Evolutionary conservation across 129 eudicot genomes (phyloP), one percentile per base, ranked within the genome.

Genomic region (Heracleum sosnowskyi): DNA sequence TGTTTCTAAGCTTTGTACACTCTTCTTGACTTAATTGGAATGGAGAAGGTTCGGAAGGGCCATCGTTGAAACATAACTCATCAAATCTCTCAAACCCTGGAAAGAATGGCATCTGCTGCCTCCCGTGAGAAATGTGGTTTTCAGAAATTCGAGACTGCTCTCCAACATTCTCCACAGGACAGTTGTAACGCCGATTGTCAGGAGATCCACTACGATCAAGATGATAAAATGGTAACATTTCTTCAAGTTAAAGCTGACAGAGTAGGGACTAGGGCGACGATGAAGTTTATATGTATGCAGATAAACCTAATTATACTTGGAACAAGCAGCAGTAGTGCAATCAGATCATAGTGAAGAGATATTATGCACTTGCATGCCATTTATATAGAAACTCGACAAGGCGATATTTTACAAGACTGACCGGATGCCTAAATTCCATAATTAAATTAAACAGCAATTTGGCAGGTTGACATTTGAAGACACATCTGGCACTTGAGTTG

Each of bases 11-110:
- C 42, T 72, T 73, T 57, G 68, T 1, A 15, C 45, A 37, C 60
- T 80, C 74, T 46, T 80, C 78, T 0, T 28, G 73, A 80, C 37
- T 26, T 29, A 71, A 45, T 5, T 33, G 76, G 15, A 79, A 79
- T 24, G 76, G 45, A 8, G 71, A 57, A 12, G 53, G 26, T 20
- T 10, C 51, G 15, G 71, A 57, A 34, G 31, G 26, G 33, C 17
- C 51, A 70, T 33, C 15, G 20, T 8, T 28, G 36, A 31, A 72
- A 55, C 70, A 75, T 3, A 36, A 36, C 62, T 55, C 79, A 2
- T 51, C 79, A 29, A 55, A 51, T 33, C 20, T 37, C 35, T 63
- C 47, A 10, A 51, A 76, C 40, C 63, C 69, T 6, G 35, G 41
- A 33, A 41, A 40, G 20, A 28, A 26, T n/a, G 35, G 11, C 20